These are phyloP conservation scores for Starmerella stellata DNA, from an alignment of 805 yeast genomes.

Conservation along the genomic window DNA sequence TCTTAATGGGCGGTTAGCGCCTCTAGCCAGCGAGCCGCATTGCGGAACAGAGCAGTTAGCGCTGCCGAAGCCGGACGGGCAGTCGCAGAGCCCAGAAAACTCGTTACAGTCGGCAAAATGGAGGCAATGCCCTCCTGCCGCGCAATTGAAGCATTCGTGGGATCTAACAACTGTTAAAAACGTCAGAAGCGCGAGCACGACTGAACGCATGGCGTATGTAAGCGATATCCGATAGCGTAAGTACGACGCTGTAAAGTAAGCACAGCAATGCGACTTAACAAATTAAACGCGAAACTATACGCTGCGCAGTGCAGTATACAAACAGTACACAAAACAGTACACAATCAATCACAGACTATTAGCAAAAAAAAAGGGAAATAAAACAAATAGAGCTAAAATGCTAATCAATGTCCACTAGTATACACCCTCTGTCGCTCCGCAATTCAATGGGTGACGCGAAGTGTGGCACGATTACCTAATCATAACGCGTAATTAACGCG, in stretches of 20 bases:
- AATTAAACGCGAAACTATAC: too few species aligned
- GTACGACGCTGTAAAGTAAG: too few species aligned
- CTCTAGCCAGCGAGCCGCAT: conserved; percentile 66
- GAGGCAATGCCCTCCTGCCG: conserved; percentile 69
- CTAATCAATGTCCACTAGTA: background rate
- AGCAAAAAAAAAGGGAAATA: background rate
- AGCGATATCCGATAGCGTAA: too few species aligned
- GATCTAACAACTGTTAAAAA: conserved; percentile 3
- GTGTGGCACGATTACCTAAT: too few species aligned
- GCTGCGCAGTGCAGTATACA: background rate
- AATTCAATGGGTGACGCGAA: too few species aligned
- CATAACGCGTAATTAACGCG: too few species aligned
- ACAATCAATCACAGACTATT: background rate
- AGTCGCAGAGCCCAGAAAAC: conserved; percentile 79
- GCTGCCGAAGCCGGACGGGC: conserved; percentile 86
- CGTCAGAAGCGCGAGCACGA: background rate
- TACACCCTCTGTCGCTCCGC: too few species aligned
- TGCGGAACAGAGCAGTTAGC: conserved; percentile 73
- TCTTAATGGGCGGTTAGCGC: conserved; percentile 43
- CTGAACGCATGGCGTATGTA: background rate
- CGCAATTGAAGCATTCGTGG: conserved; percentile 65
- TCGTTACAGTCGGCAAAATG: conserved; percentile 82
- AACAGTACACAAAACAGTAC: background rate
- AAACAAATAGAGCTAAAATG: background rate
- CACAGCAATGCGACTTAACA: too few species aligned